phyloP scores from a whole-genome alignment of 495 filamentous ascomycete species.

The Aspergillus campestris region DNA sequence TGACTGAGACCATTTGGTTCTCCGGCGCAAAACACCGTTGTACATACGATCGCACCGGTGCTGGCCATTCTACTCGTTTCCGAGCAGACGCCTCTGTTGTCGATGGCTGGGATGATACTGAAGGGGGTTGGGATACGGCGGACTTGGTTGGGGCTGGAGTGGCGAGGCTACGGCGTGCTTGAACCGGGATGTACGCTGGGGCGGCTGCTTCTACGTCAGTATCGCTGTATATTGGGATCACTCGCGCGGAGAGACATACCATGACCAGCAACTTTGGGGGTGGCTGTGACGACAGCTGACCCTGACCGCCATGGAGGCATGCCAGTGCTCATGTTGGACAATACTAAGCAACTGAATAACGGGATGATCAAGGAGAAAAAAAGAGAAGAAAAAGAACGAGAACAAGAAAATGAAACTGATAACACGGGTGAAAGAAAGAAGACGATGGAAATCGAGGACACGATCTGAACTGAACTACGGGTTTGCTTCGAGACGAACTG shows the following conservation, averaged over 20 bases:
- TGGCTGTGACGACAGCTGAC: constrained; percentile 21
- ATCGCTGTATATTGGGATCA: background rate
- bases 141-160: constrained; percentile 15
- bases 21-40: constrained; percentile 71
- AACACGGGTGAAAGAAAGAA: constrained; percentile 1
- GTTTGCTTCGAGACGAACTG: constrained; percentile 3
- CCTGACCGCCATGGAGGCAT: constrained; percentile 37
- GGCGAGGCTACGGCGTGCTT: constrained; percentile 40
- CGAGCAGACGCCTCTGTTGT: constrained; percentile 18
- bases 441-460: constrained; percentile 8
- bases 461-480: constrained; percentile 12
- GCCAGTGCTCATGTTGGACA: constrained; percentile 31
- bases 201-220: constrained; percentile 20
- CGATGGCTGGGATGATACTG: constrained; percentile 7
- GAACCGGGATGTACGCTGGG: constrained; percentile 45
- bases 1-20: constrained; percentile 57
- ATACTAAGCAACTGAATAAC: background rate
- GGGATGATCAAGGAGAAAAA: constrained; percentile 2
- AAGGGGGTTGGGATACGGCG: constrained; percentile 20
- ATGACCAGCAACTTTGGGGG: constrained; percentile 19
- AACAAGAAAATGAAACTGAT: background rate
- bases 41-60: constrained; percentile 71
- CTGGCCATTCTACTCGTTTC: constrained; percentile 59
- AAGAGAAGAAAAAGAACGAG: background rate
- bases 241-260: constrained; percentile 19